Evolutionary conservation across 768 basidiomycete species (phyloP), one percentile per base, ranked within the genome.

Genomic region (Russula griseocarnosa): DNA sequence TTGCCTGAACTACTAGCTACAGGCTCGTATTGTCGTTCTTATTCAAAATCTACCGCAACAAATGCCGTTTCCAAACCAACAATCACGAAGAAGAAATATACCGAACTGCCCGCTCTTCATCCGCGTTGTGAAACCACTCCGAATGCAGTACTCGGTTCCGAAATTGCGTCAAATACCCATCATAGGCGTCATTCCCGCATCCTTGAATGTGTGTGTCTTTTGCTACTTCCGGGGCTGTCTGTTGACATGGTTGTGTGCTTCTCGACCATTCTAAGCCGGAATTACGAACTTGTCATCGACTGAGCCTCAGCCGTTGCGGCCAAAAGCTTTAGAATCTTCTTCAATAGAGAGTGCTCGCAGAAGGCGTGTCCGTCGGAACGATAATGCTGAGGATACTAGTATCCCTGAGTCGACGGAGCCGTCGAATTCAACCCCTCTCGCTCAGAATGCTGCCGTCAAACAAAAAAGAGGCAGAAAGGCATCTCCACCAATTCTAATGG

Each of bases 91-190:
- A 90, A 86, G 71, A 81, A 77, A 47, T 81, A 79, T 57, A 71
- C 76, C 20, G 86, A 89, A 30, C 78, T 92, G 6, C 90, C 90
- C 14, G 75, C 76, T 26, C 69, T 71, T 38, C 80, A 74, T 68
- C 56, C 78, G 26, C 71, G 75, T 51, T 75, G 77, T 28, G 79
- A 83, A 71, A 83, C 82, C 47, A 70, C 72, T 22, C 67, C 70
- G 49, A 80, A 80, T 44, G 61, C 71, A 56, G 77, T 84, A 18
- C 70, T 86, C 22, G 69, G 34, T 11, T 47, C n/a, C 50, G 10
- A 32, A 16, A 36, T 18, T 30, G 26, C 20, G 5, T 53, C 51
- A 22, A 20, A 61, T 61, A 22, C 55, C 20, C 49, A 18, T 1
- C 14, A 16, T 34, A 3, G 34, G 16, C 22, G 28, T 34, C 32